A percentile compares a stretch with the other conserved stretches of the same genome.
Conservation (phyloP, 2,329 filamentous ascomycete genomes). For the Nothomitra cinnamomea region DNA sequence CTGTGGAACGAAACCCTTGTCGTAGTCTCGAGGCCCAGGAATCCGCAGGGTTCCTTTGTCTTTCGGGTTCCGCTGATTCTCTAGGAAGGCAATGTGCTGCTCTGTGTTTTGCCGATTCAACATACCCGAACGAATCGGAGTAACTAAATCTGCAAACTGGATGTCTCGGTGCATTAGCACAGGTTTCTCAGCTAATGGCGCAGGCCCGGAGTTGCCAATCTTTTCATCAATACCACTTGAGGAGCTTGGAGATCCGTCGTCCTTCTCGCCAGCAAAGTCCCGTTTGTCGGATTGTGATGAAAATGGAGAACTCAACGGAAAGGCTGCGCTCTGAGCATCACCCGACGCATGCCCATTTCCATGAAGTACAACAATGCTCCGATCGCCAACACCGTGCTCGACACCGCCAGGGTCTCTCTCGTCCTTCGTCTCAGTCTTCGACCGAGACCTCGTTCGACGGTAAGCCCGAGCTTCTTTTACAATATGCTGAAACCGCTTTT, state of each 20-base stretch:
- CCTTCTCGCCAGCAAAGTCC: constrained; percentile 7
- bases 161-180: constrained; percentile 32
- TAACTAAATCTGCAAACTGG: constrained; percentile 51
- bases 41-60: constrained; percentile 67
- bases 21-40: constrained; percentile 78
- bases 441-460: constrained; percentile 47
- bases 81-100: constrained; percentile 74
- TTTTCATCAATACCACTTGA: not conserved
- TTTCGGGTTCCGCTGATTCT: constrained; percentile 60
- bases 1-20: constrained; percentile 59
- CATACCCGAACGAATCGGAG: constrained; percentile 17
- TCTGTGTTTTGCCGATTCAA: constrained; percentile 41
- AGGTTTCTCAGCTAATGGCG: not conserved
- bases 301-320: constrained; percentile 35
- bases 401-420: constrained; percentile 30
- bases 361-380: constrained; percentile 50
- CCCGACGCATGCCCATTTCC: constrained; percentile 23
- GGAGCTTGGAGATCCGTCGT: not conserved
- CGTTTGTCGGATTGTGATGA: constrained; percentile 27
- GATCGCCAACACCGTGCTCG: constrained; percentile 47
- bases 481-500: constrained; percentile 81
- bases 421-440: constrained; percentile 30
- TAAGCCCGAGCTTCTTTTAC: constrained; percentile 53
- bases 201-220: not conserved
- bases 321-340: constrained; percentile 35